These are phyloP conservation scores for Naganishia kalamii DNA, from an alignment of 768 basidiomycete genomes.

Conservation along the genomic window DNA sequence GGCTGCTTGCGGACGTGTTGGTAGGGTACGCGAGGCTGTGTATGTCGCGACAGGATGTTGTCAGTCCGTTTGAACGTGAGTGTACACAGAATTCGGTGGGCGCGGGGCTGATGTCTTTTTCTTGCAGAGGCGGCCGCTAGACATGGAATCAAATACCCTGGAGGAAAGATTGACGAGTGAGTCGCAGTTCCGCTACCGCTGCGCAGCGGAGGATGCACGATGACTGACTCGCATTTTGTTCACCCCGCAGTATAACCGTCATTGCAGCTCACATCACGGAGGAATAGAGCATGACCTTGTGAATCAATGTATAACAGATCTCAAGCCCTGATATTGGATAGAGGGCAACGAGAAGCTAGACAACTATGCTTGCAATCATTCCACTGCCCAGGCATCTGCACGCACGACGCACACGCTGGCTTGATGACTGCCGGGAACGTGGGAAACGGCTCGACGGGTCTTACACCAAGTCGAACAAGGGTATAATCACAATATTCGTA, in stretches of 20 bases:
- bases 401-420: too few relatives aligned
- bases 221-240: too few relatives aligned
- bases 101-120: not conserved
- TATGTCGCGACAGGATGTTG: conserved; percentile 42
- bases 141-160: conserved; percentile 37
- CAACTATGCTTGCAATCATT: too few relatives aligned
- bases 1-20: conserved; percentile 42
- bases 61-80: conserved; percentile 42
- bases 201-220: too few relatives aligned
- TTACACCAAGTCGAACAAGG: not conserved
- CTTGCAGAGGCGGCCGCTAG: conserved; percentile 36
- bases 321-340: too few relatives aligned
- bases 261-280: conserved; percentile 37
- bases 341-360: too few relatives aligned
- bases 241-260: conserved; percentile 37
- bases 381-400: too few relatives aligned
- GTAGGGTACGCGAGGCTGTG: conserved; percentile 42
- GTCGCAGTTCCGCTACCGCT: conserved; percentile 13
- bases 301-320: not conserved
- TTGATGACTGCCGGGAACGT: too few relatives aligned
- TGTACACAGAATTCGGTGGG: not conserved
- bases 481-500: not conserved
- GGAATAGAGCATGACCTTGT: not conserved
- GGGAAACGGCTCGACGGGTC: too few relatives aligned
- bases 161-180: conserved; percentile 47